Evolutionary conservation across 2,329 filamentous ascomycete species (phyloP).

Genomic region (Aspergillus fischeri): DNA sequence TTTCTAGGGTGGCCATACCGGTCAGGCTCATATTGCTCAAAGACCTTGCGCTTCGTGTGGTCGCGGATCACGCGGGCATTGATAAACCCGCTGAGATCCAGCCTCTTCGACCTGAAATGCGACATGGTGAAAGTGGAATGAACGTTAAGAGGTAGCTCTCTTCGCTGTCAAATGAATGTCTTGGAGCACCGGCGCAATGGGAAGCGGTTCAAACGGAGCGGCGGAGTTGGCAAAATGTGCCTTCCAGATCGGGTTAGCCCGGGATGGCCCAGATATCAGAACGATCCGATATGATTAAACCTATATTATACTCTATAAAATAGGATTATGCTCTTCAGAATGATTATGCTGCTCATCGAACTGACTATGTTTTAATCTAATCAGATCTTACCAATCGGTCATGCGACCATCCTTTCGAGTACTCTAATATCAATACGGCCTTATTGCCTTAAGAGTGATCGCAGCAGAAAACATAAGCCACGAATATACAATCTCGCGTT

Average conservation of each 20-base stretch:
- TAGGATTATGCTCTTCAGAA: background rate
- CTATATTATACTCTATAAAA: background rate
- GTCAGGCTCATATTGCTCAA: constrained; percentile 79
- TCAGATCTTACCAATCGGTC: background rate
- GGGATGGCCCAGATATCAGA: constrained; percentile 2
- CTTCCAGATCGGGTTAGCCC: constrained; percentile 25
- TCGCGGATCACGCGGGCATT: constrained; percentile 87
- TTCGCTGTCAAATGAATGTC: background rate
- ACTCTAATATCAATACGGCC: background rate
- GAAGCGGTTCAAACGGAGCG: constrained; percentile 11
- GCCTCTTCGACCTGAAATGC: constrained; percentile 83
- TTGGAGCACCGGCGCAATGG: constrained; percentile 1
- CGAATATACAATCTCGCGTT: background rate
- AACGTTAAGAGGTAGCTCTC: background rate
- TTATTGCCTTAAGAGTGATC: background rate
- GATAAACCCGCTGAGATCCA: constrained; percentile 82
- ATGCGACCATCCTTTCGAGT: background rate
- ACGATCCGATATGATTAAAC: background rate
- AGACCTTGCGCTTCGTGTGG: constrained; percentile 94
- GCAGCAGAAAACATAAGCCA: background rate
- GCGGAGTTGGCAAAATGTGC: constrained; percentile 22
- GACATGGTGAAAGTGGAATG: constrained; percentile 55
- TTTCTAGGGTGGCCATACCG: constrained; percentile 53
- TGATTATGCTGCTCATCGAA: background rate
- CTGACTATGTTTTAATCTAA: background rate